Base-by-base conservation (phyloP, 2,329 filamentous ascomycete species). In the Chaetomium globosum region DNA sequence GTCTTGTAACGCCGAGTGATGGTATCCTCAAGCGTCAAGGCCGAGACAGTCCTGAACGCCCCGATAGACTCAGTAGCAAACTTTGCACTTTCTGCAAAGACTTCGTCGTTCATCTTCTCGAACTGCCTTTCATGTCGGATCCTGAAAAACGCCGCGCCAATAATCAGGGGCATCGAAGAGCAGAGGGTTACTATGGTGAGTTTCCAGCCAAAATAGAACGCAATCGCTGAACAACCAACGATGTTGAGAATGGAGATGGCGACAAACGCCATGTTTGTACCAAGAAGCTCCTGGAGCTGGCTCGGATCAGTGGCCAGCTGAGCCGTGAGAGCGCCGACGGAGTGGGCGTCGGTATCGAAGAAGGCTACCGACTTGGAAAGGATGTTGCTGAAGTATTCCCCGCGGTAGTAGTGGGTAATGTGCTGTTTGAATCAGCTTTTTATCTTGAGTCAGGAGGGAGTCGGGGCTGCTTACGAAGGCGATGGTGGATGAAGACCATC, bases 131-230 rank as follows among this genome's bases (percentile, higher is more conserved):
- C 84, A 31, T 83, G 79, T n/a, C 80, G 77, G 52, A 87, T 76
- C 13, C 84, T 79, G 67, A 74, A 77, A 53, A 77, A 74, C 0
- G 79, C 78, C 0, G 79, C 73, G 7, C 70, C 71, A 13, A 76
- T 68, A 51, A 76, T 74, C 7, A 77, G 63, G 2, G 74, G 74
- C 68, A 77, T 75, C 6, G 76, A 74, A 0, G 74, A 72, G 28
- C 72, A 68, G 19, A 77, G 76, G 1, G 79, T 76, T 0, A 93
- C 87, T 0, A 92, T 75, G 0, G 87, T 85, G 10, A 93, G 80
- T 73, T 92, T 93, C 90, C 90, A 93, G 0, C 89, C 88, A 72
- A 89, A 92, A 12, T 83, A 80, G 71, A 91, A 91, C 0, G 88
- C 82, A 55, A 93, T 87, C 31, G 83, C 79, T 16, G 91, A 75